Percentiles rank a stretch among this genome's conserved stretches.
Conservation (phyloP, 257 asterid species). For the Capsicum pubescens region DNA sequence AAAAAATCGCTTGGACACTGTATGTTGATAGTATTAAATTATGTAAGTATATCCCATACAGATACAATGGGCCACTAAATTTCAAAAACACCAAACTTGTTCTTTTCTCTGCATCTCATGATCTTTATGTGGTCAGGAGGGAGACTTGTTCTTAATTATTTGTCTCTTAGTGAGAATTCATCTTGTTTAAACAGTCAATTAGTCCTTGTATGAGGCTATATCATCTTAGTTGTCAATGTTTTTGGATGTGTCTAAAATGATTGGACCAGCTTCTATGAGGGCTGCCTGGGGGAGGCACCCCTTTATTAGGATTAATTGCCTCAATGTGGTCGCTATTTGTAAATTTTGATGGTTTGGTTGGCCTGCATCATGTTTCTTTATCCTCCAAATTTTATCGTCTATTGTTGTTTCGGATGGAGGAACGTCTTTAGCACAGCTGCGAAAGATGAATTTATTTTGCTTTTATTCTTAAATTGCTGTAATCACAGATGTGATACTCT, state of each 20-base stretch:
- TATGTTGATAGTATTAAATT: conserved; percentile 9
- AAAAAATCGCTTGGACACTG: neutral
- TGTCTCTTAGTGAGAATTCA: neutral
- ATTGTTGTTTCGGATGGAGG: neutral
- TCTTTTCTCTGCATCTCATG: conserved; percentile 22
- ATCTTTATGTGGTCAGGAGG: neutral
- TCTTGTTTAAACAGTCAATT: neutral
- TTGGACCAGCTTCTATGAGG: conserved; percentile 19
- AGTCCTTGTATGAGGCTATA: neutral
- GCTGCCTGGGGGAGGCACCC: conserved; percentile 11
- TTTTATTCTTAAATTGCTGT: conserved; percentile 16
- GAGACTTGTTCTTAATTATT: neutral
- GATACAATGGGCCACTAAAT: neutral
- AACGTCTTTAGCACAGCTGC: neutral
- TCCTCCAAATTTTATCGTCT: neutral
- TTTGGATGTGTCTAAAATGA: neutral
- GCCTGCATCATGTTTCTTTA: conserved; percentile 3
- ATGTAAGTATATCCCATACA: neutral
- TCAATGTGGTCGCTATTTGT: neutral
- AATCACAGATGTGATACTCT: neutral
- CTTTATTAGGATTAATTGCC: neutral
- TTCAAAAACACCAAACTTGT: conserved; percentile 2
- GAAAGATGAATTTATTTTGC: conserved; percentile 3
- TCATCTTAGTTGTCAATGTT: neutral
- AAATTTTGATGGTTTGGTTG: conserved; percentile 11